Evolutionary conservation across 176 grass and related monocot genomes (phyloP).

Genomic region (Tillandsia fasciculata): DNA sequence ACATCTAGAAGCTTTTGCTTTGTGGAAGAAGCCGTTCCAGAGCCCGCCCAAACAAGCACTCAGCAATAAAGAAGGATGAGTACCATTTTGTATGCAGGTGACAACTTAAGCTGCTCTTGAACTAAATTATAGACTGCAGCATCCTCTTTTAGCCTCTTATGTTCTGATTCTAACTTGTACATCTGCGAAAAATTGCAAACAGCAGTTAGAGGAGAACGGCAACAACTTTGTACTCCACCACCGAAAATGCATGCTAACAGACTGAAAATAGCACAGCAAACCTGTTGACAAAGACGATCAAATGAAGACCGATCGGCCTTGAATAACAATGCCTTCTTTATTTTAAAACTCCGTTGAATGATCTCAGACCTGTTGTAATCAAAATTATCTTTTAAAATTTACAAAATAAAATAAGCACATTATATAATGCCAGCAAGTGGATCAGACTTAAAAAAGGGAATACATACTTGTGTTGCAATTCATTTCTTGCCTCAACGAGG

Average conservation of each 20-base stretch:
- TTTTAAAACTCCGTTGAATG: constrained; percentile 70
- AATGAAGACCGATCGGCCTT: constrained; percentile 61
- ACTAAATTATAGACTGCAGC: constrained; percentile 57
- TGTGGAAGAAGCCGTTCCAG: too few relatives aligned
- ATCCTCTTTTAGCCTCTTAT: constrained; percentile 73
- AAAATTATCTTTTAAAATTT: constrained; percentile 1
- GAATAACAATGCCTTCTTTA: constrained; percentile 82
- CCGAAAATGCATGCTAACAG: neutral
- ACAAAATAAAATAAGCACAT: neutral
- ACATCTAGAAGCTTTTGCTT: too few relatives aligned
- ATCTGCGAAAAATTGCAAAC: constrained; percentile 29
- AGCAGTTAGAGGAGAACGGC: neutral
- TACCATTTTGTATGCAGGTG: constrained; percentile 65
- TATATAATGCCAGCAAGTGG: neutral
- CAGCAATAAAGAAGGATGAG: neutral
- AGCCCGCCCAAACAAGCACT: too few relatives aligned
- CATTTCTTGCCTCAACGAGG: constrained; percentile 75
- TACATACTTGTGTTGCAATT: constrained; percentile 64
- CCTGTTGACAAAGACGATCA: constrained; percentile 78
- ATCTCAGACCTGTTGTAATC: constrained; percentile 42
- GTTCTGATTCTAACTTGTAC: constrained; percentile 60
- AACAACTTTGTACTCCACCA: neutral
- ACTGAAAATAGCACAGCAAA: constrained; percentile 10
- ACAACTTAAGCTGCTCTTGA: constrained; percentile 58
- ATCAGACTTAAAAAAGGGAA: neutral